Conservation (phyloP, 305 asterid species). For the Stenogyne calaminthoides region DNA sequence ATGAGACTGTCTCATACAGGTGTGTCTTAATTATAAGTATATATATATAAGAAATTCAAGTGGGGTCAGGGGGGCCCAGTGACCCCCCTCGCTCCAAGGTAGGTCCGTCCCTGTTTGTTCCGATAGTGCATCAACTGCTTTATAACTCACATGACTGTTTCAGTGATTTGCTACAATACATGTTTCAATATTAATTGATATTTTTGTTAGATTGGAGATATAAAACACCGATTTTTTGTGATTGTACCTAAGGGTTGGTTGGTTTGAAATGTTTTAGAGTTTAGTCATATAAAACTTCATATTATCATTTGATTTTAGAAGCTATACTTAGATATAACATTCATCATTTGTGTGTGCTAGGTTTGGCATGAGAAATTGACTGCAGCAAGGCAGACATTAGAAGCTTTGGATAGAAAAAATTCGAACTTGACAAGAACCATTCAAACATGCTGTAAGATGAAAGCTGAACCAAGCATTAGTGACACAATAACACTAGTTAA, state of each 20-base stretch:
- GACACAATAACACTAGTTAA: slow-evolving; percentile 56
- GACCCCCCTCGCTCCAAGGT: too few species aligned
- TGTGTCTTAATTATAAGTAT: too few species aligned
- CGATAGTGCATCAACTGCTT: background rate
- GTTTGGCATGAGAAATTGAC: slow-evolving; percentile 48
- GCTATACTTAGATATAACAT: slow-evolving; percentile 25
- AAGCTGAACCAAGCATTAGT: slow-evolving; percentile 51
- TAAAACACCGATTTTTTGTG: background rate
- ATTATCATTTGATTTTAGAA: slow-evolving; percentile 5
- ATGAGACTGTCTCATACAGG: too few species aligned
- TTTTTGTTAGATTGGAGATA: background rate
- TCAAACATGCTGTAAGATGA: slow-evolving; percentile 55
- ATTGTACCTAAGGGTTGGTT: background rate
- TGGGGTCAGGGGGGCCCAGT: too few species aligned
- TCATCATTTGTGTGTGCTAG: slow-evolving; percentile 38
- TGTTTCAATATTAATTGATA: background rate
- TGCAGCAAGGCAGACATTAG: slow-evolving; percentile 59
- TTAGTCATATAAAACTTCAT: slow-evolving; percentile 16
- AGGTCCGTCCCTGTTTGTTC: too few species aligned
- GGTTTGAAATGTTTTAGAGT: background rate
- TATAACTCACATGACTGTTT: background rate
- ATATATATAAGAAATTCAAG: too few species aligned
- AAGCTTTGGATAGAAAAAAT: slow-evolving; percentile 56
- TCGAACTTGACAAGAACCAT: slow-evolving; percentile 51
- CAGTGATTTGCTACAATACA: slow-evolving; percentile 9